A percentile compares a stretch with the other conserved stretches of the same genome.
Evolutionary conservation across 2,329 filamentous ascomycete species (phyloP).

Genomic region (Fusarium guadeloupense): DNA sequence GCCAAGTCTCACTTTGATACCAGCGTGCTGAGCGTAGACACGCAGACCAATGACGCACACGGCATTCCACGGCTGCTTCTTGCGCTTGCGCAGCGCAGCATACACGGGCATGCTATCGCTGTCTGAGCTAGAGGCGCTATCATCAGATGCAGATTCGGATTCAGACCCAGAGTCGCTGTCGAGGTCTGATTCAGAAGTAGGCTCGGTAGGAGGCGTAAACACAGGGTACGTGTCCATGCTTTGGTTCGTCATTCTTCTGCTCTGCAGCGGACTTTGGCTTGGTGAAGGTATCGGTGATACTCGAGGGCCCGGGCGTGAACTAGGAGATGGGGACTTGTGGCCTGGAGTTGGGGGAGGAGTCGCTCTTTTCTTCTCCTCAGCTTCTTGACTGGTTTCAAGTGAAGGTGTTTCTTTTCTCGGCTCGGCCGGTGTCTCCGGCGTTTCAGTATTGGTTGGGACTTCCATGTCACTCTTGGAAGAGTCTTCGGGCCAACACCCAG

Average conservation of each 20-base stretch:
- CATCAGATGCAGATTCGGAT: constrained; percentile 31
- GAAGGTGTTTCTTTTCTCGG: constrained; percentile 7
- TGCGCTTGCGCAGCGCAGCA: background rate
- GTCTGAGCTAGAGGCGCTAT: constrained; percentile 40
- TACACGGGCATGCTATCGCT: constrained; percentile 10
- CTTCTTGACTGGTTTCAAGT: constrained; percentile 7
- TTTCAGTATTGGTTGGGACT: constrained; percentile 2
- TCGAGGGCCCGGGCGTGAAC: background rate
- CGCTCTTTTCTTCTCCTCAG: constrained; percentile 16
- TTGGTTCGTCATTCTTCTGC: constrained; percentile 16
- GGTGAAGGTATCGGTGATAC: constrained; percentile 5
- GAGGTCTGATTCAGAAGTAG: constrained; percentile 17
- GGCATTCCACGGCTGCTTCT: constrained; percentile 52
- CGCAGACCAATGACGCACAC: constrained; percentile 53
- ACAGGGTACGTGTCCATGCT: constrained; percentile 24
- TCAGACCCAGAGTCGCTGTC: constrained; percentile 36
- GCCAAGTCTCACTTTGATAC: constrained; percentile 48
- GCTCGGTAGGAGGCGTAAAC: constrained; percentile 27
- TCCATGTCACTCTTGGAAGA: constrained; percentile 33
- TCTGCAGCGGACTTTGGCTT: constrained; percentile 6
- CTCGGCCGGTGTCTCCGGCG: background rate
- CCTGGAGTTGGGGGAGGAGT: background rate
- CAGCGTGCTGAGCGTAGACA: constrained; percentile 51
- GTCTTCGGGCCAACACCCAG: constrained; percentile 36
- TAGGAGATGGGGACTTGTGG: background rate